These are phyloP conservation scores for Exophiala mesophila DNA, from an alignment of 2,329 filamentous ascomycete species.

Conservation along the genomic window DNA sequence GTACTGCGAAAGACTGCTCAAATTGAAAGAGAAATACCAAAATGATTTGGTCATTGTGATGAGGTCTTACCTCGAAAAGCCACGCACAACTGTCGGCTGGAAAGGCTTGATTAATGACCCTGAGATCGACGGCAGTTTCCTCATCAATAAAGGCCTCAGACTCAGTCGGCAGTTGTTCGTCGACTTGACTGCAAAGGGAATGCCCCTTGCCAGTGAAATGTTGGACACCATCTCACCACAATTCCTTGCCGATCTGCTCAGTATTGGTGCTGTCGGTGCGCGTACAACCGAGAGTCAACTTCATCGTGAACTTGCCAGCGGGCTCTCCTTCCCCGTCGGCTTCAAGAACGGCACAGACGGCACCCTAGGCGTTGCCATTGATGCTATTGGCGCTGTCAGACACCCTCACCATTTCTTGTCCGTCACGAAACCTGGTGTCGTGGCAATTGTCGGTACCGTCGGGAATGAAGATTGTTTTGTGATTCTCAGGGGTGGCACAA, in stretches of 20 bases:
- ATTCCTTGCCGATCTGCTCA: slow-evolving; percentile 94
- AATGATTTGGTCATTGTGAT: slow-evolving; percentile 88
- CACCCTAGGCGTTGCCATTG: slow-evolving; percentile 82
- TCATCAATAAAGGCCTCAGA: slow-evolving; percentile 97
- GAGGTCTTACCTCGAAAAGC: slow-evolving; percentile 99
- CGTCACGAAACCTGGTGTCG: slow-evolving; percentile 91
- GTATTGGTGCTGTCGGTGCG: slow-evolving; percentile 89
- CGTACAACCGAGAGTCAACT: slow-evolving; percentile 95
- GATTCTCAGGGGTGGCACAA: slow-evolving; percentile 85
- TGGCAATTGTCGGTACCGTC: slow-evolving; percentile 85
- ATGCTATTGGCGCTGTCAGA: slow-evolving; percentile 74
- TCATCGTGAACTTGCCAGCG: slow-evolving; percentile 90
- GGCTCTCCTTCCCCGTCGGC: slow-evolving; percentile 92
- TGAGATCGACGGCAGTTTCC: slow-evolving; percentile 92
- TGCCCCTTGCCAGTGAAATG: slow-evolving; percentile 98
- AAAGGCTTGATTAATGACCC: slow-evolving; percentile 99
- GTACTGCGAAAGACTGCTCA: slow-evolving; percentile 76
- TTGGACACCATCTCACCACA: slow-evolving; percentile 97
- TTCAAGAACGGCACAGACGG: slow-evolving; percentile 99
- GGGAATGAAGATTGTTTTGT: slow-evolving; percentile 98
- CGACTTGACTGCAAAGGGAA: slow-evolving; percentile 77
- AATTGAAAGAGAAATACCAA: slow-evolving; percentile 71
- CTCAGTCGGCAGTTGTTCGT: slow-evolving; percentile 90
- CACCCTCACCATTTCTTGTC: slow-evolving; percentile 88
- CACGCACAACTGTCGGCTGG: slow-evolving; percentile 96